These are phyloP conservation scores for Pogostemon cablin DNA, from an alignment of 257 asterid species.

Conservation along the genomic window DNA sequence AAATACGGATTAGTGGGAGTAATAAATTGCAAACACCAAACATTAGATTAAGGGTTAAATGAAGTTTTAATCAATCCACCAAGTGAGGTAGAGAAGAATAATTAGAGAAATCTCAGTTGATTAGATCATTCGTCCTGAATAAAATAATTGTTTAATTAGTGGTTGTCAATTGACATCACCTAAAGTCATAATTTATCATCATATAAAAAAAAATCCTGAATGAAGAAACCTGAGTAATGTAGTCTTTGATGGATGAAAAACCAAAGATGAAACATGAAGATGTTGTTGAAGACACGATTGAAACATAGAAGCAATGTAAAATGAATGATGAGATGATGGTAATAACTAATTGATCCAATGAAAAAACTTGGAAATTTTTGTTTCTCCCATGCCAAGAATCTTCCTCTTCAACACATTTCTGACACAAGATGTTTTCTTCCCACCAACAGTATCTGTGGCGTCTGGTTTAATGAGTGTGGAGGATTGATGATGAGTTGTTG, in stretches of 20 bases:
- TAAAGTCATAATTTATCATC: background rate
- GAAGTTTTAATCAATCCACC: background rate
- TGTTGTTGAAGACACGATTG: too few species aligned
- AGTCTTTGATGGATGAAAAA: slow-evolving; percentile 13
- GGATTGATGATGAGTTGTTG: slow-evolving; percentile 15
- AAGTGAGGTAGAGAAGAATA: slow-evolving; percentile 23
- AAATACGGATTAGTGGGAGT: too few species aligned
- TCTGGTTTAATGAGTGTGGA: too few species aligned
- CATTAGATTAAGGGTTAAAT: background rate
- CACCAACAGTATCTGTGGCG: too few species aligned
- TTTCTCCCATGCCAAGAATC: slow-evolving; percentile 26
- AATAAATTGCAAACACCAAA: background rate
- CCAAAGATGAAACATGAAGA: too few species aligned
- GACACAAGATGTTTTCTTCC: too few species aligned
- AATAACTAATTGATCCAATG: slow-evolving; percentile 27
- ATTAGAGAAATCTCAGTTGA: slow-evolving; percentile 27
- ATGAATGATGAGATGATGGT: background rate
- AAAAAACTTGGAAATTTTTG: slow-evolving; percentile 27
- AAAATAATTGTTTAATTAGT: slow-evolving; percentile 8
- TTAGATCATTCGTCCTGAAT: background rate
- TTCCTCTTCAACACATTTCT: slow-evolving; percentile 29
- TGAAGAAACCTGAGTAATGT: slow-evolving; percentile 8
- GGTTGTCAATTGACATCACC: background rate
- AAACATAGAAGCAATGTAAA: too few species aligned
- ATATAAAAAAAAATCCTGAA: background rate